Base-by-base conservation (phyloP, 768 basidiomycete genomes). In the Boletus pseudopeckii region DNA sequence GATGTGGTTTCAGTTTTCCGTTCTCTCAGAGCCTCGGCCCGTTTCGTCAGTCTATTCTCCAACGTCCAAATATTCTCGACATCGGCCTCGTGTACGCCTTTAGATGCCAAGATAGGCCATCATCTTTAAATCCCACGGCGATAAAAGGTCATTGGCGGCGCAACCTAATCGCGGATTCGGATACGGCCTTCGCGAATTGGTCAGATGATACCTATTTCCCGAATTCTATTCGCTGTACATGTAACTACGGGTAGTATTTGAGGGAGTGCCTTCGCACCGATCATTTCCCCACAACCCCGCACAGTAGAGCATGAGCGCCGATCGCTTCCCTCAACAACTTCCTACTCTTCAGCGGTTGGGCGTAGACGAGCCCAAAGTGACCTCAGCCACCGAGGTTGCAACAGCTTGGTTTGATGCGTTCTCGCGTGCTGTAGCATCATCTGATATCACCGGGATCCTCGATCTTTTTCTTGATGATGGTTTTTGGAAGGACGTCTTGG, bases 401-500 rank as follows among this genome's bases (percentile, higher is more conserved):
- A 59, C 55, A 5, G 42, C 53, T 18, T 71, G 68, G 68, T 61
- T 69, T 33, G 44, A 52, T 11, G 41, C 54, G 2, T 69, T 69
- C 39, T 63, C 67, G 3, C 46, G 38, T 18, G 63, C 69, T 5
- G 38, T 71, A 18, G 22, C 45, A 17, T 61, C 55, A 32, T 57
- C 54, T 18, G 45, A 69, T 39, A 50, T 57, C 39, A 4, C 38
- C 5, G 45, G 15, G n/a, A 59, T 65, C 46, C 49, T 65, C 15
- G 55, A 69, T 43, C 67, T 71, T 28, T 67, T 69, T 20, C 60
- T 69, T 5, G 67, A 61, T 5, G 56, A 69, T 8, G 69, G 63
- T 2, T 69, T 77, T 55, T 84, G 82, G 83, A 71, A 81, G 24
- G 83, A 85, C 56, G 66, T 74, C 17, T 65, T 82, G 10, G 72